These are phyloP conservation scores for Sesbania bispinosa DNA, from an alignment of 306 rosid genomes.

Conservation along the genomic window DNA sequence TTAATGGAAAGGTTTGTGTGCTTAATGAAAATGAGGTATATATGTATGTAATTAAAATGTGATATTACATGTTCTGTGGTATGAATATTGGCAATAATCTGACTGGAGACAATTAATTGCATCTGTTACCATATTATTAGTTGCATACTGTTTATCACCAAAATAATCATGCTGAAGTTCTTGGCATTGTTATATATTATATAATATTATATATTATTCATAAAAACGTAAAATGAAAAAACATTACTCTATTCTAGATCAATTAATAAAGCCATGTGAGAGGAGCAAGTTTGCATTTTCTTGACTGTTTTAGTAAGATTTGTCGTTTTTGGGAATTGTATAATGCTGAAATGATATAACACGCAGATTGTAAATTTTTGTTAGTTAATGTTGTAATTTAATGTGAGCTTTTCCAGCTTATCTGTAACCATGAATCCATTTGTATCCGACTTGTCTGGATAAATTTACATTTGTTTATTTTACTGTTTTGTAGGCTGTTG, in stretches of 20 bases:
- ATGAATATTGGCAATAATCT: background rate
- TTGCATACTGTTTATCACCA: background rate
- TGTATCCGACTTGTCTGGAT: conserved; percentile 3
- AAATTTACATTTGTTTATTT: background rate
- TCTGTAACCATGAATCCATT: background rate
- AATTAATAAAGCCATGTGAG: background rate
- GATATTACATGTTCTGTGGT: background rate
- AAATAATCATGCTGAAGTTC: background rate
- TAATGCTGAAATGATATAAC: background rate
- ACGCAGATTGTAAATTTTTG: background rate
- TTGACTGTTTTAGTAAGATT: background rate
- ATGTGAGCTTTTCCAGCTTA: background rate
- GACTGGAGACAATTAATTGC: background rate
- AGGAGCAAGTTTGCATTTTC: background rate
- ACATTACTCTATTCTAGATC: background rate
- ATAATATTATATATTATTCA: too few relatives aligned
- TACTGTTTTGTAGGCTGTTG: conserved; percentile 69
- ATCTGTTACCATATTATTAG: background rate
- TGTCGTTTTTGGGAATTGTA: background rate
- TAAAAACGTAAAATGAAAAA: background rate
- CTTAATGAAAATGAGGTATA: background rate
- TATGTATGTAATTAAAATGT: background rate
- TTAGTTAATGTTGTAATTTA: background rate
- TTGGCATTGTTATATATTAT: background rate
- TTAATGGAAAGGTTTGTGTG: background rate